phyloP scores from a whole-genome alignment of 176 grass and related monocot genomes.

The Phyllostachys edulis region DNA sequence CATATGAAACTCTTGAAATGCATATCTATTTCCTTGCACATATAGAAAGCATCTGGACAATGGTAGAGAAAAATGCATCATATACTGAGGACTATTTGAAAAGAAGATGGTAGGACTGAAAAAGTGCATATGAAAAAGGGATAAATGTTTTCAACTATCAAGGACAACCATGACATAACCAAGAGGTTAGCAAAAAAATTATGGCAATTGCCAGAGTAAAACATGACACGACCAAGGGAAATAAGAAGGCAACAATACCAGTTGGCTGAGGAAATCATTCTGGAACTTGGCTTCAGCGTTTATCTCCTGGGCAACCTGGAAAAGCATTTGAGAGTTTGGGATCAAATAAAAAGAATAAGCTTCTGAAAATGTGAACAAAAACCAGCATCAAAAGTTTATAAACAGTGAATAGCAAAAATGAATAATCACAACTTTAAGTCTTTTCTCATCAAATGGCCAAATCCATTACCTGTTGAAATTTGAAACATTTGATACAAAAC shows the following conservation, averaged over 20 bases:
- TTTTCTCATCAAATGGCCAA: neutral
- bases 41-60: neutral
- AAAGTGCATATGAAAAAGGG: neutral
- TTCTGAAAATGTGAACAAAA: slow-evolving; percentile 22
- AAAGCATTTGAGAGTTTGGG: neutral
- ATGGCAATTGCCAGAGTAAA: neutral
- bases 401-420: neutral
- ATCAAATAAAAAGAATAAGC: neutral
- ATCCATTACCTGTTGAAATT: neutral
- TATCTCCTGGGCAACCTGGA: slow-evolving; percentile 64
- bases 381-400: neutral
- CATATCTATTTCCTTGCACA: neutral
- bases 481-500: neutral
- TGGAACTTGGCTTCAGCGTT: slow-evolving; percentile 61
- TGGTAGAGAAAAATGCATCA: neutral
- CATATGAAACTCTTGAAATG: neutral
- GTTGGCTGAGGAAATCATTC: slow-evolving; percentile 61
- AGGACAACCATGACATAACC: neutral
- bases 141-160: neutral
- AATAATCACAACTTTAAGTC: neutral
- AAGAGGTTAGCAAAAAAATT: neutral
- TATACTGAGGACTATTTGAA: neutral
- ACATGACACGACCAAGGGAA: neutral
- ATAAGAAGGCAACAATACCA: slow-evolving; percentile 31
- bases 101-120: neutral